Evolutionary conservation across 2,329 filamentous ascomycete species (phyloP).

Genomic region (Trichophyton rubrum): DNA sequence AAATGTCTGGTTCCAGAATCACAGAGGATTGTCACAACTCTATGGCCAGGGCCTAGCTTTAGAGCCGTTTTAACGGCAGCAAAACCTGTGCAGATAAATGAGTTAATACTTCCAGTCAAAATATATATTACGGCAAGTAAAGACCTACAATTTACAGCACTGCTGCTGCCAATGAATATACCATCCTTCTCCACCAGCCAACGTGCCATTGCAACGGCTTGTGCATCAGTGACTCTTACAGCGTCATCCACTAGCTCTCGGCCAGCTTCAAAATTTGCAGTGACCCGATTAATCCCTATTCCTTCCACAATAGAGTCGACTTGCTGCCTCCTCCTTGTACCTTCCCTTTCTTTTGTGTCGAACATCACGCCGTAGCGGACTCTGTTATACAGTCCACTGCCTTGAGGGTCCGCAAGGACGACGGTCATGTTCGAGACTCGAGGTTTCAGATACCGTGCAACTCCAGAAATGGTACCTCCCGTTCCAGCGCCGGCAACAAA

Average conservation of each 20-base stretch:
- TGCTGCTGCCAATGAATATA: constrained; percentile 87
- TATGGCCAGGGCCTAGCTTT: constrained; percentile 36
- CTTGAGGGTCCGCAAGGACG: constrained; percentile 85
- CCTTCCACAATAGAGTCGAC: constrained; percentile 95
- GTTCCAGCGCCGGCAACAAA: constrained; percentile 92
- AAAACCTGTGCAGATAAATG: constrained; percentile 27
- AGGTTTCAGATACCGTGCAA: constrained; percentile 71
- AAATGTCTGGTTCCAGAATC: constrained; percentile 40
- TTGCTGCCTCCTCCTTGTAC: constrained; percentile 75
- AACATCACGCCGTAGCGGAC: constrained; percentile 95
- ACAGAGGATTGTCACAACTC: constrained; percentile 38
- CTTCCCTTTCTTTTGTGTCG: constrained; percentile 73
- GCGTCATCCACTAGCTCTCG: constrained; percentile 81
- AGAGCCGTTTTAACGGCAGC: constrained; percentile 37
- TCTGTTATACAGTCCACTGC: constrained; percentile 84
- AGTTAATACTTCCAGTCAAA: background rate
- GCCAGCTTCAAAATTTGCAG: constrained; percentile 80
- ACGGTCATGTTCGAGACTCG: constrained; percentile 51
- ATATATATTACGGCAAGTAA: background rate
- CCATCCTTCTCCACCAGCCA: constrained; percentile 95
- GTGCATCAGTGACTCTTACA: constrained; percentile 72
- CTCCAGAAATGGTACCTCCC: constrained; percentile 82
- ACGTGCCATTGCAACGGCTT: constrained; percentile 86
- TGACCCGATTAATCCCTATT: constrained; percentile 90
- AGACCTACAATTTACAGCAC: constrained; percentile 78